These are phyloP conservation scores for Mycosphaerella sp. DNA, from an alignment of 2,329 filamentous ascomycete genomes.

Conservation along the genomic window DNA sequence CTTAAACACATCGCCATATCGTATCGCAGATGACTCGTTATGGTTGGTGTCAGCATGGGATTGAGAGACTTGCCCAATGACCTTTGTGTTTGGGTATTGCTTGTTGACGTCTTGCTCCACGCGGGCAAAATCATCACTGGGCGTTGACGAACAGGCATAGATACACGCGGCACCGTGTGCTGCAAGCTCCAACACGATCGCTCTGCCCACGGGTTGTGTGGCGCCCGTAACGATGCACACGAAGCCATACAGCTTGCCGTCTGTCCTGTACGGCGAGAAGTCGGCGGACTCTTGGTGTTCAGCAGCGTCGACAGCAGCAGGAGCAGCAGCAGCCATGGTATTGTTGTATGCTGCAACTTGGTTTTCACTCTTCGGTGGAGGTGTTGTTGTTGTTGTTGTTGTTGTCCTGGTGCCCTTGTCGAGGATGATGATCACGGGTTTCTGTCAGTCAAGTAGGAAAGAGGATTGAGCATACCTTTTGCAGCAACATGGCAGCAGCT, in stretches of 20 bases:
- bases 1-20: no score
- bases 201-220: constrained; percentile 53
- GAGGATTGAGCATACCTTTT: neutral
- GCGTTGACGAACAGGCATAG: constrained; percentile 49
- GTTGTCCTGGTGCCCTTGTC: neutral
- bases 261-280: constrained; percentile 52
- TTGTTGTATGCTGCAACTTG: neutral
- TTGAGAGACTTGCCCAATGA: constrained; percentile 40
- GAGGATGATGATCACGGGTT: neutral
- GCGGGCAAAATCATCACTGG: constrained; percentile 38
- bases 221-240: constrained; percentile 59
- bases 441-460: neutral
- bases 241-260: constrained; percentile 59
- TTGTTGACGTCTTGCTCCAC: constrained; percentile 41
- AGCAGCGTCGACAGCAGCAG: constrained; percentile 13
- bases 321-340: constrained; percentile 14
- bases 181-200: constrained; percentile 55
- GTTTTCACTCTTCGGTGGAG: neutral
- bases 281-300: constrained; percentile 16
- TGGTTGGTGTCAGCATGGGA: no score
- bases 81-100: constrained; percentile 51
- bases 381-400: neutral
- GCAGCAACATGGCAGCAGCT: neutral
- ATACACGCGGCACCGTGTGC: constrained; percentile 60
- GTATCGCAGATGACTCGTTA: no score